These are phyloP conservation scores for Aspergillus fijiensis DNA, from an alignment of 2,329 filamentous ascomycete species.

Conservation along the genomic window DNA sequence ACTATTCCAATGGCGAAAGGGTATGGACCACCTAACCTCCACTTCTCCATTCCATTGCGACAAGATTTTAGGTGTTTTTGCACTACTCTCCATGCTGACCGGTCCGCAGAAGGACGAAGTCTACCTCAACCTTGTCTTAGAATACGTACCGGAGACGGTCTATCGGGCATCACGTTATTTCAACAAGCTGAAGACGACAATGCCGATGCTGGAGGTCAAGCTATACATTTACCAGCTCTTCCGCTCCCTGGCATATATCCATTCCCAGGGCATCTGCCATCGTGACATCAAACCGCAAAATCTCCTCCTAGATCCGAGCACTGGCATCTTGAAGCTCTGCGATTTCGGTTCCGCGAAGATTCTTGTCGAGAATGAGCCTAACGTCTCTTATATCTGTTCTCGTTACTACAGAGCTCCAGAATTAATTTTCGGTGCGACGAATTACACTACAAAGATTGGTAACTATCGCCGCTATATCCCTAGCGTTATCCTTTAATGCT, in stretches of 20 bases:
- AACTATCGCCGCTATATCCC: conserved; percentile 41
- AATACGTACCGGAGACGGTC: conserved; percentile 97
- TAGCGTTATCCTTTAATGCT: conserved; percentile 4
- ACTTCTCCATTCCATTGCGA: neutral
- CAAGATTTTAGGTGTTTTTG: neutral
- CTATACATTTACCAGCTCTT: conserved; percentile 99
- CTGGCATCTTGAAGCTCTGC: conserved; percentile 92
- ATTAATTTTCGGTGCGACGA: conserved; percentile 96
- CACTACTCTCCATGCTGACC: conserved; percentile 10
- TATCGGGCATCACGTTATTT: conserved; percentile 98
- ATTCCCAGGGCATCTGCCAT: conserved; percentile 98
- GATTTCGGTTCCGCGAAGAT: conserved; percentile 99
- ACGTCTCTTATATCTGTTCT: conserved; percentile 99
- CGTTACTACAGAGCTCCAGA: conserved; percentile 98
- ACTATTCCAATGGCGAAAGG: conserved; percentile 97
- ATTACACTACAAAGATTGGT: conserved; percentile 99
- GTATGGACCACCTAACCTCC: conserved; percentile 55
- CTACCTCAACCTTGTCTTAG: conserved; percentile 95
- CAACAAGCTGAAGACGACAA: conserved; percentile 99
- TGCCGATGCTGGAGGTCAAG: conserved; percentile 98
- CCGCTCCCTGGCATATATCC: conserved; percentile 96
- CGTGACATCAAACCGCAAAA: conserved; percentile 99
- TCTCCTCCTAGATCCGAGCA: conserved; percentile 84
- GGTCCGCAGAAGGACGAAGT: conserved; percentile 86
- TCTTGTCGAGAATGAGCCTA: conserved; percentile 95